Percentiles rank a stretch among this genome's conserved stretches.
phyloP scores from a whole-genome alignment of 495 filamentous ascomycete species.

The Neurospora africana region DNA sequence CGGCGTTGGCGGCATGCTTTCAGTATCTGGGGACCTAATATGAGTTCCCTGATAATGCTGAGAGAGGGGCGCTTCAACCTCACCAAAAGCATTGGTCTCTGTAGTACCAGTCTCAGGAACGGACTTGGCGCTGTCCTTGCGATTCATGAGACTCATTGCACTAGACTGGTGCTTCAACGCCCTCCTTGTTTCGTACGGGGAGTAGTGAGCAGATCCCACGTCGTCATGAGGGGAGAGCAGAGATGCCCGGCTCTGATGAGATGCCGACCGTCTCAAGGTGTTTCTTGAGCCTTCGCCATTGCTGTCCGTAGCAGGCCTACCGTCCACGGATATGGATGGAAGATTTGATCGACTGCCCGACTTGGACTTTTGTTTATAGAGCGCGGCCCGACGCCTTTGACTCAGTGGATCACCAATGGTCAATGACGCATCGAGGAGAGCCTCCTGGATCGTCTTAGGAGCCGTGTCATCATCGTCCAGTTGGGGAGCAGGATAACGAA shows the following conservation, averaged over 20 bases:
- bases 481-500: conserved; percentile 13
- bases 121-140: conserved; percentile 70
- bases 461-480: conserved; percentile 27
- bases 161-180: conserved; percentile 54
- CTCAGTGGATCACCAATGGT: conserved; percentile 62
- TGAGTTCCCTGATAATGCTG: conserved; percentile 14
- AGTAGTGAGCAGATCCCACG: conserved; percentile 27
- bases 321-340: conserved; percentile 22
- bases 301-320: conserved; percentile 18
- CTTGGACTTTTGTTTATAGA: conserved; percentile 36
- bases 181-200: conserved; percentile 29
- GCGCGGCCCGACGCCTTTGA: conserved; percentile 45
- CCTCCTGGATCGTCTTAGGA: conserved; percentile 76
- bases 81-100: conserved; percentile 71
- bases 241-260: conserved; percentile 14
- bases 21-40: conserved; percentile 10
- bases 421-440: conserved; percentile 83
- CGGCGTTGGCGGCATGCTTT: conserved; percentile 24
- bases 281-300: conserved; percentile 17
- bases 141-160: conserved; percentile 71
- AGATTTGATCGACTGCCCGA: background rate
- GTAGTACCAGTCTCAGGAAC: conserved; percentile 75
- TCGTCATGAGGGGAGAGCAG: conserved; percentile 19
- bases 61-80: conserved; percentile 60
- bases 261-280: conserved; percentile 19